Percentiles rank a stretch among this genome's conserved stretches.
Evolutionary conservation across 305 asterid species (phyloP).

Genomic region (Salvia sclarea): DNA sequence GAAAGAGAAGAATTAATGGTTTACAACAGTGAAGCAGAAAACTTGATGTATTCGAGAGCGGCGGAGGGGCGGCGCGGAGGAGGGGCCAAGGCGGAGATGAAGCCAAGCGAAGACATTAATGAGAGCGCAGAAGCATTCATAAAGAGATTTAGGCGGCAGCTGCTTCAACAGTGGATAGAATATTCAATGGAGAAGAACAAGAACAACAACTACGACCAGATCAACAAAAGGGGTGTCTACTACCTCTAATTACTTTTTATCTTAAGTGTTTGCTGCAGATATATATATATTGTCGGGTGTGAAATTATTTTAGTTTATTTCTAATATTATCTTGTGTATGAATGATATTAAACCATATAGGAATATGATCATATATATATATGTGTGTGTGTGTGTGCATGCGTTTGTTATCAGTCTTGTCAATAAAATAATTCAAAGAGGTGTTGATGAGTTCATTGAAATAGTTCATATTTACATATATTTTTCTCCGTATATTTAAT

Average conservation of each 20-base stretch:
- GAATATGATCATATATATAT: too few species aligned
- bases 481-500: too few species aligned
- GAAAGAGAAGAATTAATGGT: neutral
- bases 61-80: too few species aligned
- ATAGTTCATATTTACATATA: too few species aligned
- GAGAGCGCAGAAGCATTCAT: slow-evolving; percentile 59
- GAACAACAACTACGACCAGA: slow-evolving; percentile 43
- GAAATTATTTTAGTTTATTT: neutral
- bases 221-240: slow-evolving; percentile 51
- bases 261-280: neutral
- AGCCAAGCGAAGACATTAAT: slow-evolving; percentile 39
- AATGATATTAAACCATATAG: too few species aligned
- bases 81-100: slow-evolving; percentile 44
- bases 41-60: slow-evolving; percentile 11
- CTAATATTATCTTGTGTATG: neutral
- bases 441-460: too few species aligned
- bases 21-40: neutral
- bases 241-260: neutral
- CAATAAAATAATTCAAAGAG: too few species aligned
- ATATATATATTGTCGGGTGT: neutral
- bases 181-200: neutral
- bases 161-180: slow-evolving; percentile 29
- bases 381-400: too few species aligned
- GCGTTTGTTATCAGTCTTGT: too few species aligned
- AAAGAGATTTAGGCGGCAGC: slow-evolving; percentile 48